phyloP scores from a whole-genome alignment of 2,329 filamentous ascomycete species.

The Penicillium aurantiogriseum region DNA sequence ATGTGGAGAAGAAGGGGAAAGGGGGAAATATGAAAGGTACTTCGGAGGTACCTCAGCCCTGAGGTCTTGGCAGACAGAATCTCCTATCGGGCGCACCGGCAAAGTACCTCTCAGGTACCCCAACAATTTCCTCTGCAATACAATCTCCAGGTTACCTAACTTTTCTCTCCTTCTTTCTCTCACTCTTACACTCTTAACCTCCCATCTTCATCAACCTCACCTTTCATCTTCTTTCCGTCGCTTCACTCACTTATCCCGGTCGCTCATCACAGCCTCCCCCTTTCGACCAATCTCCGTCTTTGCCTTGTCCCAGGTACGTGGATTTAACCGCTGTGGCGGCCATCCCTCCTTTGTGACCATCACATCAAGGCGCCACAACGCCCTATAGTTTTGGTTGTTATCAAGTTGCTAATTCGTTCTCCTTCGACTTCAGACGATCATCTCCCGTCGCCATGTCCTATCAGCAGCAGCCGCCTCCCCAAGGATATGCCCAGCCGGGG shows the following conservation, averaged over 20 bases:
- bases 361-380: neutral
- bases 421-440: neutral
- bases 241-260: slow-evolving; percentile 5
- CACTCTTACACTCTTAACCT: neutral
- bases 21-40: slow-evolving; percentile 8
- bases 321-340: slow-evolving; percentile 2
- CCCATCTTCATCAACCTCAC: neutral
- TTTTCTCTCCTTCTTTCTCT: slow-evolving; percentile 12
- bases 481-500: slow-evolving; percentile 10
- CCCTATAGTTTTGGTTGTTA: slow-evolving; percentile 1
- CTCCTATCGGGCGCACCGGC: neutral
- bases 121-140: slow-evolving; percentile 2
- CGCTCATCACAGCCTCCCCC: slow-evolving; percentile 2
- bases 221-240: neutral
- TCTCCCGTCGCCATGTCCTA: slow-evolving; percentile 37
- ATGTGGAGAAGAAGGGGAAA: slow-evolving; percentile 8
- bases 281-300: slow-evolving; percentile 2
- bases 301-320: slow-evolving; percentile 3
- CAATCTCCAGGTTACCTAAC: slow-evolving; percentile 8
- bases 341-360: neutral
- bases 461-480: slow-evolving; percentile 45
- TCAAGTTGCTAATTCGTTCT: slow-evolving; percentile 9
- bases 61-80: slow-evolving; percentile 4
- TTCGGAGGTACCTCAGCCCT: slow-evolving; percentile 9
- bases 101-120: slow-evolving; percentile 12